Base-by-base conservation (phyloP, 2,329 filamentous ascomycete genomes). In the Aulographum hederae region DNA sequence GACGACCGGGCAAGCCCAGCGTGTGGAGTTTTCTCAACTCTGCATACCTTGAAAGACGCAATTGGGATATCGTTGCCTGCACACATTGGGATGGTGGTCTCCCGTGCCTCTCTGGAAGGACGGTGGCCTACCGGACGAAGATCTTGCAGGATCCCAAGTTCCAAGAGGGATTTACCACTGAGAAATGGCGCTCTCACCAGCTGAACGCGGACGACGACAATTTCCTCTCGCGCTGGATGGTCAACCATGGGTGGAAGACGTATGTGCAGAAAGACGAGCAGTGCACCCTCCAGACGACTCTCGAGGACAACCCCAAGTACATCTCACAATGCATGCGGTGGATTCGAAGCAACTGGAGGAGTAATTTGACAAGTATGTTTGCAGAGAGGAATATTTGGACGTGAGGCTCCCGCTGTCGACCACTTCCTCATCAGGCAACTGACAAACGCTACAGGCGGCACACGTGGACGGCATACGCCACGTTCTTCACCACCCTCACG, bases 151-250 rank as follows among this genome's bases (percentile, higher is more conserved):
- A 85, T 50, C 72, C 78, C 37, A 73, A 78, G 32, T 95, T 95
- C 54, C 73, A 84, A 26, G 69, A 85, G 40, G 80, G 76, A 28
- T 94, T 95, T 61, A 85, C 80, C 42, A 82, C 85, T 34, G 86
- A 95, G 58, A 78, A 77, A 43, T 93, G 81, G 81, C 66, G 67
- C 56, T 73, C 77, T 45, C 92, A 78, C 57, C 85, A 85, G 46
- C 67, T 95, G 38, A 94, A 94, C 48, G 84, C 86, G 17, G 86
- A 95, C 54, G 86, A 95, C 53, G 86, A 95, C 63, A 95, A 95
- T 58, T 95, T 94, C 58, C 81, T 95, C 44, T 94, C 86, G 5
- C 75, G 86, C 35, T 95, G 86, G 86, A 68, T 95, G 46, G 85
- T 94, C 43, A 79, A 73, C 40, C 78, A 93, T 58, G 69, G 76